Percentiles rank a stretch among this genome's conserved stretches.
phyloP scores from a whole-genome alignment of 495 filamentous ascomycete species.

The Aspergillus ellipticus region DNA sequence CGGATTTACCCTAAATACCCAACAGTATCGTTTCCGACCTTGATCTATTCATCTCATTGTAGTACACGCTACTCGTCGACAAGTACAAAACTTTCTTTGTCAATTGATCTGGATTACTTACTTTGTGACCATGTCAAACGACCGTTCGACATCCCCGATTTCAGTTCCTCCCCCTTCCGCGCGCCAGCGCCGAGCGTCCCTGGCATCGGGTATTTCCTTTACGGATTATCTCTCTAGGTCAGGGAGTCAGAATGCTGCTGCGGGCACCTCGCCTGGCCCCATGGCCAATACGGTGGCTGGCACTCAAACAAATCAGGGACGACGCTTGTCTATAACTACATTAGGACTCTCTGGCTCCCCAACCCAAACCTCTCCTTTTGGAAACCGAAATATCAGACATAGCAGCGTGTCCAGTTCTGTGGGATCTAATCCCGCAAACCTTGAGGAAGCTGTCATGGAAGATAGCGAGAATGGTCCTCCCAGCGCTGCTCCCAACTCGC shows the following conservation, averaged over 20 bases:
- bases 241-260: slow-evolving; percentile 24
- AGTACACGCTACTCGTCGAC: no score
- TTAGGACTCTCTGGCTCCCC: slow-evolving; percentile 81
- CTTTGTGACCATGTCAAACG: slow-evolving; percentile 43
- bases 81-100: neutral
- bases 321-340: slow-evolving; percentile 84
- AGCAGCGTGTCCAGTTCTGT: slow-evolving; percentile 71
- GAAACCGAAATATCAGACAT: slow-evolving; percentile 50
- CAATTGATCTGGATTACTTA: neutral
- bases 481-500: slow-evolving; percentile 57
- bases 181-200: slow-evolving; percentile 45
- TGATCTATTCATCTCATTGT: neutral
- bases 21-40: neutral
- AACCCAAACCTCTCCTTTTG: slow-evolving; percentile 54
- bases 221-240: slow-evolving; percentile 45
- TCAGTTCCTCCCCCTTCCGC: slow-evolving; percentile 38
- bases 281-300: slow-evolving; percentile 61
- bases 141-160: slow-evolving; percentile 46
- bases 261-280: slow-evolving; percentile 54
- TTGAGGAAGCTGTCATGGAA: slow-evolving; percentile 84
- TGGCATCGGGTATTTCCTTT: slow-evolving; percentile 44
- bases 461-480: slow-evolving; percentile 59
- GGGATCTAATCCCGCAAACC: slow-evolving; percentile 67
- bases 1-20: neutral
- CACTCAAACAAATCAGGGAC: slow-evolving; percentile 64